These are phyloP conservation scores for Candida succiphila DNA, from an alignment of 805 yeast genomes.

Conservation along the genomic window DNA sequence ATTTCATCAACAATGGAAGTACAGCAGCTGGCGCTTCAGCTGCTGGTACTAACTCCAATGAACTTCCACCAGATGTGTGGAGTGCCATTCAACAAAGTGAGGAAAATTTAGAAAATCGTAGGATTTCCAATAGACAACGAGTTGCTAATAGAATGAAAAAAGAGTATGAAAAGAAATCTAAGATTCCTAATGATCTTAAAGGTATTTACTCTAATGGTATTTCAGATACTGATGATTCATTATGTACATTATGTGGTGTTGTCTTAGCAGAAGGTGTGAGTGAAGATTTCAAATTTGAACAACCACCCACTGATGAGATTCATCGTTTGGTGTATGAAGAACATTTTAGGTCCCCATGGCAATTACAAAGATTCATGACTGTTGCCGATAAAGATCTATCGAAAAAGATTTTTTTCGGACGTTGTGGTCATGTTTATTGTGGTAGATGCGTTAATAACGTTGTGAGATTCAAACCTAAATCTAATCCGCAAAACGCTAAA, in stretches of 20 bases:
- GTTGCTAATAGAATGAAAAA: conserved; percentile 13
- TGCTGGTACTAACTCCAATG: conserved; percentile 8
- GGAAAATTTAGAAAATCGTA: conserved; percentile 16
- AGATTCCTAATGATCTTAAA: conserved; percentile 7
- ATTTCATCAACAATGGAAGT: too few species aligned
- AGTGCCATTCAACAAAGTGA: conserved; percentile 17
- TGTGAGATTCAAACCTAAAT: conserved; percentile 23
- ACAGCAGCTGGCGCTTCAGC: too few species aligned
- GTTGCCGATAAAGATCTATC: conserved; percentile 51
- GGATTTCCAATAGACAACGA: conserved; percentile 12
- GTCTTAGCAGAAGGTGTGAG: conserved; percentile 70
- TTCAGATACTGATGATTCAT: conserved; percentile 26
- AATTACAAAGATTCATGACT: conserved; percentile 37
- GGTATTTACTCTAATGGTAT: conserved; percentile 16
- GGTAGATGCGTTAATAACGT: conserved; percentile 73
- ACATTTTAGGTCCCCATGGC: conserved; percentile 52
- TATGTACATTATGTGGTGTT: conserved; percentile 65
- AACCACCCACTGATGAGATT: conserved; percentile 12
- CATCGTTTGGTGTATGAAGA: conserved; percentile 18
- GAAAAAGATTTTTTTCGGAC: conserved; percentile 51
- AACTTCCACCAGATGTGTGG: conserved; percentile 14
- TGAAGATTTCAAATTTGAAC: conserved; percentile 25
- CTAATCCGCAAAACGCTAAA: conserved; percentile 2
- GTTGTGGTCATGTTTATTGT: conserved; percentile 81
- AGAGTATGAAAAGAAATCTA: conserved; percentile 6